phyloP scores from a whole-genome alignment of 305 asterid species.

The Fraxinus dipetala region DNA sequence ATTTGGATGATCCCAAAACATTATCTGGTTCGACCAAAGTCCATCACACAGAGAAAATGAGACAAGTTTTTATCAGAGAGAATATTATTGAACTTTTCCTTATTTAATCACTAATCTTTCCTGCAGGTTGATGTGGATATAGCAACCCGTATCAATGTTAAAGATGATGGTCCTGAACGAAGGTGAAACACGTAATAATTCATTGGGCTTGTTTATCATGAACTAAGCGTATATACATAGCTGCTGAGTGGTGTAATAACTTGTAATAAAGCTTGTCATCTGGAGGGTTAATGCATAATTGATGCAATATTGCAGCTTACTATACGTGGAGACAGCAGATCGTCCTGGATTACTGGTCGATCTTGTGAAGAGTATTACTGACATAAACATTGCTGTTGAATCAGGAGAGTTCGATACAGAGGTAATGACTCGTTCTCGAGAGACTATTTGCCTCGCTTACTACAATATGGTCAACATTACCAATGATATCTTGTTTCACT shows the following conservation, averaged over 20 bases:
- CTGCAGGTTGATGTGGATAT: slow-evolving; percentile 74
- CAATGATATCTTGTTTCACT: background rate
- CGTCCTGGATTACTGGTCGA: slow-evolving; percentile 93
- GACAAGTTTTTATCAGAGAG: background rate
- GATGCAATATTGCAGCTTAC: slow-evolving; percentile 60
- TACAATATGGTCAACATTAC: background rate
- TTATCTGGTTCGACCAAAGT: background rate
- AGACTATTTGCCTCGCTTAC: background rate
- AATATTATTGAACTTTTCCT: background rate
- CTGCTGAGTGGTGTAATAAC: background rate
- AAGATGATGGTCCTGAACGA: slow-evolving; percentile 70
- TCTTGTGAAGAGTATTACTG: slow-evolving; percentile 81
- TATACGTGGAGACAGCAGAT: slow-evolving; percentile 74
- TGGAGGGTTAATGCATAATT: slow-evolving; percentile 9
- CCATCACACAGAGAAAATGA: background rate
- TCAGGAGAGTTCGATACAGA: slow-evolving; percentile 94
- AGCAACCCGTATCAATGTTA: slow-evolving; percentile 67
- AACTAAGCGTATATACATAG: background rate
- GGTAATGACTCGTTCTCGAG: slow-evolving; percentile 35
- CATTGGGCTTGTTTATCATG: background rate
- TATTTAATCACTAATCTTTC: background rate
- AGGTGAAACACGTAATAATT: slow-evolving; percentile 39
- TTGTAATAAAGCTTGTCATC: background rate
- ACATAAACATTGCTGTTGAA: slow-evolving; percentile 66
- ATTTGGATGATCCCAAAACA: background rate